Evolutionary conservation across 441 rosid genomes (phyloP).

Genomic region (Mallotus repandus): DNA sequence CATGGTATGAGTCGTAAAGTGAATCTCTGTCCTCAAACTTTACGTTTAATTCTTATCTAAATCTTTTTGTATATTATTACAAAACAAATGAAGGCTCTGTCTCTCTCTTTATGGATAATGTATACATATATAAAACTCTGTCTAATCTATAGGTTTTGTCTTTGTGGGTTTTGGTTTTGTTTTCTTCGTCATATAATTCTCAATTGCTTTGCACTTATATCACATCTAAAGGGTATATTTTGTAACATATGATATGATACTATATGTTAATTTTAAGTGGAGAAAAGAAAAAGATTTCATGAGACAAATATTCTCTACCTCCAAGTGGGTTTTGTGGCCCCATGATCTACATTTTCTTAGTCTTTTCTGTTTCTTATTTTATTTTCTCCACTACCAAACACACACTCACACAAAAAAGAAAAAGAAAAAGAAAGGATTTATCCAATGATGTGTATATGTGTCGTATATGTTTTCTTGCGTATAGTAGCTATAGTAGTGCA

Average conservation of each 20-base stretch:
- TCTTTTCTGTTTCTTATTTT: constrained; percentile 1
- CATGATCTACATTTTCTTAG: constrained; percentile 8
- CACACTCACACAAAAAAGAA: no score
- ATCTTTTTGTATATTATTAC: not conserved
- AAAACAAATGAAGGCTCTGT: not conserved
- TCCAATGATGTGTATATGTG: not conserved
- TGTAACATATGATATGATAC: no score
- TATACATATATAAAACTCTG: not conserved
- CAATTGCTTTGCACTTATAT: constrained; percentile 4
- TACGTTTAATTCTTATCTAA: not conserved
- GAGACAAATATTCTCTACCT: constrained; percentile 35
- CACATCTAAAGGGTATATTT: not conserved
- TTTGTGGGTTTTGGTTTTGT: constrained; percentile 24
- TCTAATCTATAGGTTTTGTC: constrained; percentile 23
- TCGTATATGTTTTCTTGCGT: constrained; percentile 10
- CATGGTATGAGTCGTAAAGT: constrained; percentile 16
- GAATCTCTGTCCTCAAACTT: constrained; percentile 27
- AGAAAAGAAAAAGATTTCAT: constrained; percentile 22
- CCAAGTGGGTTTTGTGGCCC: constrained; percentile 30
- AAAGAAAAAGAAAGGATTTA: not conserved
- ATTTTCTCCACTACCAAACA: constrained; percentile 25
- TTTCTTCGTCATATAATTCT: constrained; percentile 8
- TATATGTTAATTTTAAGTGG: constrained; percentile 4
- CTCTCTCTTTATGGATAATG: no score
- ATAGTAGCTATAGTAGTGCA: not conserved